Percentiles rank a stretch among this genome's conserved stretches.
Evolutionary conservation across 352 stramenopile genomes (phyloP).

Genomic region (Lagenidium sp.): DNA sequence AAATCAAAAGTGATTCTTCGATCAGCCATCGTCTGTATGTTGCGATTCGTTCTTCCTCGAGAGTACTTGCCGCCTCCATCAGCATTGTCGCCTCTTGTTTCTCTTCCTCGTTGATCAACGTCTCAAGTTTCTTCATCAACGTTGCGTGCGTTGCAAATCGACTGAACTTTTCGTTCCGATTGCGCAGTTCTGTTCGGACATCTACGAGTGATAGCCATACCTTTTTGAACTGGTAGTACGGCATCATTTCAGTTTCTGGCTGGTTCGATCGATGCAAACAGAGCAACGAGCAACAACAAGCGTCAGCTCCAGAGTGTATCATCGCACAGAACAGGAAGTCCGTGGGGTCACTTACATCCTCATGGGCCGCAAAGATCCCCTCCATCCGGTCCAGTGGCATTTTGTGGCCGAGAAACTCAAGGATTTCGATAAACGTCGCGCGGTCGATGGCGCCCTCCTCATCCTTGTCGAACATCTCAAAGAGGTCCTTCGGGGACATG

Average conservation of each 20-base stretch:
- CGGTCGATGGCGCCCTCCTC: conserved; percentile 62
- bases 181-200: conserved; percentile 47
- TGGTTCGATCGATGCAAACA: conserved; percentile 5
- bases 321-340: too few species aligned
- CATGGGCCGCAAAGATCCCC: conserved; percentile 48
- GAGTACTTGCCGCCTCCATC: conserved; percentile 34
- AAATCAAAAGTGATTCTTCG: conserved; percentile 31
- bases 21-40: conserved; percentile 35
- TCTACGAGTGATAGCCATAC: conserved; percentile 62
- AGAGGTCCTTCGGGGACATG: conserved; percentile 68
- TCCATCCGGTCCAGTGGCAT: conserved; percentile 58
- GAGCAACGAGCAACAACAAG: not conserved
- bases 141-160: conserved; percentile 34
- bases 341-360: conserved; percentile 63
- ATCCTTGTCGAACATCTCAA: conserved; percentile 73
- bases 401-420: conserved; percentile 58
- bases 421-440: conserved; percentile 52
- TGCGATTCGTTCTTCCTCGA: conserved; percentile 40
- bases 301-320: conserved; percentile 1
- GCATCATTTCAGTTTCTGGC: conserved; percentile 60
- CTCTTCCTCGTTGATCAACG: conserved; percentile 59
- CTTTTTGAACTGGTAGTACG: conserved; percentile 65
- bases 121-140: conserved; percentile 54
- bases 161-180: conserved; percentile 58
- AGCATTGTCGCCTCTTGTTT: conserved; percentile 50